Evolutionary conservation across 2,329 filamentous ascomycete genomes (phyloP).

Genomic region (Teratosphaeria viscida): DNA sequence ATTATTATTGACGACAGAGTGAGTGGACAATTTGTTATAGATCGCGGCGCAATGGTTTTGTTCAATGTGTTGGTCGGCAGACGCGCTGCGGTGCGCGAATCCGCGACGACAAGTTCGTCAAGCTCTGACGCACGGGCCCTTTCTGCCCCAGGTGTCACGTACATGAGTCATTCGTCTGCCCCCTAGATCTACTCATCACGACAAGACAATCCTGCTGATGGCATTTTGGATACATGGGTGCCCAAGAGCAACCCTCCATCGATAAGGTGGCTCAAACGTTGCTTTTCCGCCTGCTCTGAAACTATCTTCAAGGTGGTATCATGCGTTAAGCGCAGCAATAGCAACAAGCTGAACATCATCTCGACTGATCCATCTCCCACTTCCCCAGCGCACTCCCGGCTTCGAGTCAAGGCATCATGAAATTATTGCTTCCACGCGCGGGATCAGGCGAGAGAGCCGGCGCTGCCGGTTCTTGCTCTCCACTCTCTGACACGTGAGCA

Average conservation of each 20-base stretch:
- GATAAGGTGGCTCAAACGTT: background rate
- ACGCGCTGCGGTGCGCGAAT: background rate
- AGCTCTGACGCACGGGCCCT: background rate
- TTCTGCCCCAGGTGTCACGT: background rate
- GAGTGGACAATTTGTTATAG: background rate
- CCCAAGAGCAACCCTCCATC: background rate
- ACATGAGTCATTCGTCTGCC: background rate
- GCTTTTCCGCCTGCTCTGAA: background rate
- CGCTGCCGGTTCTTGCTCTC: background rate
- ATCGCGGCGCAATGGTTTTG: background rate
- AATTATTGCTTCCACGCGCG: conserved; percentile 1
- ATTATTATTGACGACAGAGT: background rate
- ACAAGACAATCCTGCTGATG: no score
- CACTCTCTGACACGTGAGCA: background rate
- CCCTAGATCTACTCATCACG: background rate
- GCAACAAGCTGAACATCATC: background rate
- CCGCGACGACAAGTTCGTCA: background rate
- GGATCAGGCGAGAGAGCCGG: background rate
- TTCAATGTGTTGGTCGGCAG: background rate
- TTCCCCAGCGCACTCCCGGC: background rate
- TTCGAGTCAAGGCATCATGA: conserved; percentile 2
- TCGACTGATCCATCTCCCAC: no score
- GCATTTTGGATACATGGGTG: background rate
- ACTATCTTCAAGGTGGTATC: background rate
- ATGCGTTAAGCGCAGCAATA: background rate